phyloP scores from a whole-genome alignment of 805 yeast genomes.

The Zygoascus ofunaensis region DNA sequence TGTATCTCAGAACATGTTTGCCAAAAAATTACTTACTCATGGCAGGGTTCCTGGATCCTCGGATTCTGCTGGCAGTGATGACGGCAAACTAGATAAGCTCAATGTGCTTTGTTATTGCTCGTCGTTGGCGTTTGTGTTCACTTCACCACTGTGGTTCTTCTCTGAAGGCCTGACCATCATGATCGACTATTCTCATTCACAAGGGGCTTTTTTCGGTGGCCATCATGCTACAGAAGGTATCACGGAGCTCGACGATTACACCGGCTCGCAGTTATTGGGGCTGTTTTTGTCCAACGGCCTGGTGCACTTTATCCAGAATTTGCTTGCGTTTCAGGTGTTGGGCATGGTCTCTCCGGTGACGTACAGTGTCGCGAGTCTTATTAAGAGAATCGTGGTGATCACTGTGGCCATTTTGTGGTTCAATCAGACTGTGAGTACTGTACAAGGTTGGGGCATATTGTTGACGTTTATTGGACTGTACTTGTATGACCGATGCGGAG shows the following conservation, averaged over 20 bases:
- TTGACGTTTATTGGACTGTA: slow-evolving; percentile 34
- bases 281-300: slow-evolving; percentile 57
- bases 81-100: slow-evolving; percentile 59
- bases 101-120: slow-evolving; percentile 78
- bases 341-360: slow-evolving; percentile 78
- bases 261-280: slow-evolving; percentile 23
- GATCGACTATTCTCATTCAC: slow-evolving; percentile 6
- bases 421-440: slow-evolving; percentile 34
- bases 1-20: slow-evolving; percentile 80
- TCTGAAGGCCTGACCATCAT: slow-evolving; percentile 40
- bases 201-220: slow-evolving; percentile 7
- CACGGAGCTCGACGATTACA: slow-evolving; percentile 3
- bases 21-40: slow-evolving; percentile 65
- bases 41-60: slow-evolving; percentile 1
- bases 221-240: background rate
- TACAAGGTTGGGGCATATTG: slow-evolving; percentile 35
- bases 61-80: slow-evolving; percentile 2
- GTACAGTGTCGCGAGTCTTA: slow-evolving; percentile 77
- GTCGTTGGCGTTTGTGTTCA: slow-evolving; percentile 55
- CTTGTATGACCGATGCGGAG: slow-evolving; percentile 35
- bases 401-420: slow-evolving; percentile 63
- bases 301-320: slow-evolving; percentile 70
- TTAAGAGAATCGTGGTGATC: slow-evolving; percentile 81
- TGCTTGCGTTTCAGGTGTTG: slow-evolving; percentile 70
- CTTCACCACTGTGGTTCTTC: slow-evolving; percentile 63